Base-by-base conservation (phyloP, 1,139 yeast genomes). In the Yamadazyma mexicana region DNA sequence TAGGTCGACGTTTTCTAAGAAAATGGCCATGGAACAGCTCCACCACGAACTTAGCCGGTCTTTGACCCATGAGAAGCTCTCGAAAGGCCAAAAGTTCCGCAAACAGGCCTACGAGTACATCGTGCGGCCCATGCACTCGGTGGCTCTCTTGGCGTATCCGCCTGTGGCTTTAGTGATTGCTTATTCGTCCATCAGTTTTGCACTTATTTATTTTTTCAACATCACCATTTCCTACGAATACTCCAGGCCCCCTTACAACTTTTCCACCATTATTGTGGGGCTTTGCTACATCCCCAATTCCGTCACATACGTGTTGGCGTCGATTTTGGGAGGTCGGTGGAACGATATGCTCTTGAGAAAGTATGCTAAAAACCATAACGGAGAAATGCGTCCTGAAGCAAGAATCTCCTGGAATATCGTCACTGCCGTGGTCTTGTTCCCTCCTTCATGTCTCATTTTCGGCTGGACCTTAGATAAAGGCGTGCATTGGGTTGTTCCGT, bases 271-370 rank as follows among this genome's bases (percentile, higher is more conserved):
- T 39, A 73, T 83, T 42, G 75, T 83, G 38, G 96, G 96, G 33
- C 66, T 88, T 31, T 71, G 85, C 46, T 88, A 87, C 61, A 79
- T 88, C 30, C 96, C 96, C 30, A 87, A 87, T 58, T 86, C 95
- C 0, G 75, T 86, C 14, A 81, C 92, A 0, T 87, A 87, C 53
- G 63, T 87, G 27, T 50, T 83, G 34, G 92, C 94, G 0, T 82
- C 92, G 2, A 61, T 87, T 12, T 64, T 77, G 43, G 94, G 95
- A 23, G 96, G 96, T 1, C 72, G 74, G 46, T 87, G 92, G 86
- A 81, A 81, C 42, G 96, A 88, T 59, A 57, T 63, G 28, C 63
- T 86, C 31, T 63, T 87, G 35, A 69, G 64, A 36, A 67, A 72
- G 20, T 79, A 81, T 49, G 81, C 81, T 36, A 59, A 63, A 31